phyloP scores from a whole-genome alignment of 2,329 filamentous ascomycete genomes.

The Fusarium neocosmosporiellum region DNA sequence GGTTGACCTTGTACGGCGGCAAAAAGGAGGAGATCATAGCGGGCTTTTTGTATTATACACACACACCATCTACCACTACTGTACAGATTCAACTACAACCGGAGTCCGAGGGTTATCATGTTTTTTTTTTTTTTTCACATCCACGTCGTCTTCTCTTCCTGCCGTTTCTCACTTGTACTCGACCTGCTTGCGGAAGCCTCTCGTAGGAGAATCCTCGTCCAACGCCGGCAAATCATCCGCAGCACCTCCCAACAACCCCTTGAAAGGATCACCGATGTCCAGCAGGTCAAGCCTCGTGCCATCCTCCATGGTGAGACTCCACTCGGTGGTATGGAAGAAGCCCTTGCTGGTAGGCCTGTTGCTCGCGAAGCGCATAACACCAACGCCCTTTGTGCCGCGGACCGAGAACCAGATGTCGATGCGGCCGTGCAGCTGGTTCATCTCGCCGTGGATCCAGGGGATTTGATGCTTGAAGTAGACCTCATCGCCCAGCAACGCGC shows the following conservation, averaged over 20 bases:
- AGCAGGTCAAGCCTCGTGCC: slow-evolving; percentile 76
- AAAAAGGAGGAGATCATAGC: slow-evolving; percentile 44
- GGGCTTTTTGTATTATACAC: slow-evolving; percentile 55
- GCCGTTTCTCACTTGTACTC: slow-evolving; percentile 42
- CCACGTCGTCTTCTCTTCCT: not conserved
- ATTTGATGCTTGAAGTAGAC: slow-evolving; percentile 84
- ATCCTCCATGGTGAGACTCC: slow-evolving; percentile 80
- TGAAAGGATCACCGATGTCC: slow-evolving; percentile 77
- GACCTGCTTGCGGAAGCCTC: slow-evolving; percentile 64
- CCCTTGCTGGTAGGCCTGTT: slow-evolving; percentile 69
- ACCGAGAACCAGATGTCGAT: slow-evolving; percentile 92
- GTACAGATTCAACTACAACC: slow-evolving; percentile 45
- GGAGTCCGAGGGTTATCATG: slow-evolving; percentile 40
- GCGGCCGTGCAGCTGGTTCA: slow-evolving; percentile 92
- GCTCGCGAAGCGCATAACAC: slow-evolving; percentile 84
- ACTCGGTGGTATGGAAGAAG: slow-evolving; percentile 88
- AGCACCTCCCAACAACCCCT: slow-evolving; percentile 57
- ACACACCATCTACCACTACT: slow-evolving; percentile 44
- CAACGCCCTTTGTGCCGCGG: slow-evolving; percentile 77
- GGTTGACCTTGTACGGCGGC: slow-evolving; percentile 39
- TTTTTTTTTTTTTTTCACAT: slow-evolving; percentile 28
- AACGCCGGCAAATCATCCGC: slow-evolving; percentile 50
- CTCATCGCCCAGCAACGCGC: slow-evolving; percentile 85
- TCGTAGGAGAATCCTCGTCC: slow-evolving; percentile 53
- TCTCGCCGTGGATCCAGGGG: slow-evolving; percentile 85